phyloP scores from a whole-genome alignment of 2,329 filamentous ascomycete genomes.

The Ceratocystis cubensis region DNA sequence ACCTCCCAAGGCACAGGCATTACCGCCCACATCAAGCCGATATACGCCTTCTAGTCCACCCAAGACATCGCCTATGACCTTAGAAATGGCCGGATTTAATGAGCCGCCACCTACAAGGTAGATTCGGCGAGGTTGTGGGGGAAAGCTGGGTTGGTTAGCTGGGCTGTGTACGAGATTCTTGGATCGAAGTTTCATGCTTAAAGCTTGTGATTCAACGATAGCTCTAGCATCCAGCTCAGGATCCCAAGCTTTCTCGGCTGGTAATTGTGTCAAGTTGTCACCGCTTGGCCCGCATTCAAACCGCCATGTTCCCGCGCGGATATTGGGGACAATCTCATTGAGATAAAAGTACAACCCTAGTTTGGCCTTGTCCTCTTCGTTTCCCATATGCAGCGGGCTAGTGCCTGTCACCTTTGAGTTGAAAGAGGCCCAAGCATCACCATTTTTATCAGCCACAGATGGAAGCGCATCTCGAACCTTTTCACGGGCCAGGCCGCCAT shows the following conservation, averaged over 20 bases:
- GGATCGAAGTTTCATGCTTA: conserved; percentile 79
- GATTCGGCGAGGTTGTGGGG: conserved; percentile 73
- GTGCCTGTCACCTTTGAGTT: conserved; percentile 59
- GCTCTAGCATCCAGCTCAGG: conserved; percentile 61
- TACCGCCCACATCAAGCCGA: conserved; percentile 84
- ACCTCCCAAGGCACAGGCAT: conserved; percentile 84
- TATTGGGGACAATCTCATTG: conserved; percentile 89
- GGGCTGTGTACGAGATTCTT: conserved; percentile 56
- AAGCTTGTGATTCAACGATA: conserved; percentile 89
- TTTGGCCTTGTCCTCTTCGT: conserved; percentile 50
- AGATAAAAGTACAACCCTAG: conserved; percentile 90
- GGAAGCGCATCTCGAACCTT: conserved; percentile 74
- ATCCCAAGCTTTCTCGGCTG: conserved; percentile 31
- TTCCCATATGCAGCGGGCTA: conserved; percentile 53
- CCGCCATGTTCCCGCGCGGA: conserved; percentile 74
- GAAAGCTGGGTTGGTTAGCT: conserved; percentile 36
- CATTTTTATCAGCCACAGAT: conserved; percentile 29
- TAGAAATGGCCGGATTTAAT: conserved; percentile 77
- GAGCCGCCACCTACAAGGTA: conserved; percentile 92
- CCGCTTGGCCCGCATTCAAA: conserved; percentile 52
- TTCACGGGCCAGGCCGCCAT: conserved; percentile 86
- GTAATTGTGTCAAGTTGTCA: conserved; percentile 33
- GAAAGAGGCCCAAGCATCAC: conserved; percentile 64
- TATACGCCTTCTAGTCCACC: conserved; percentile 84
- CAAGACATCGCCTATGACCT: conserved; percentile 73